These are phyloP conservation scores for Penicillium sp. DNA, from an alignment of 2,329 filamentous ascomycete genomes.

Conservation along the genomic window DNA sequence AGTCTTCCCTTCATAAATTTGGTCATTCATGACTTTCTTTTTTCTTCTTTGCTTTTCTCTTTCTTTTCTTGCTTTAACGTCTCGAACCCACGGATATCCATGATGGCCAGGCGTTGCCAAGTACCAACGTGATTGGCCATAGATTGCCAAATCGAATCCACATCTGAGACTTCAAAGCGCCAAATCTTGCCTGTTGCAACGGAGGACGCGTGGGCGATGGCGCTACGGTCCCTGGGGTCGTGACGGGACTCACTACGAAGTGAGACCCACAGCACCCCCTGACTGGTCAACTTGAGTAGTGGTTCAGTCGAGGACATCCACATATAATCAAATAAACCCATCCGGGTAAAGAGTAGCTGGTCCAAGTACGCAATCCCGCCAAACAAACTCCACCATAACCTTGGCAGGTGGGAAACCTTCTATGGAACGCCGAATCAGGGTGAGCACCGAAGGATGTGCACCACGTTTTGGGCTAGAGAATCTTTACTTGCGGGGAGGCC, in stretches of 20 bases:
- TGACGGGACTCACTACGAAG: not conserved
- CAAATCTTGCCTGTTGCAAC: not conserved
- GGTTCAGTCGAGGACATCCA: not conserved
- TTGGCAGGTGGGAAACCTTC: not conserved
- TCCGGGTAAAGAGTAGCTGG: not conserved
- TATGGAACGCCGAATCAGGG: not conserved
- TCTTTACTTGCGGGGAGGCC: conserved; percentile 5
- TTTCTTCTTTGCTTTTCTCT: not conserved
- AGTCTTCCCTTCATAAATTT: not conserved
- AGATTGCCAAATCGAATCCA: not conserved
- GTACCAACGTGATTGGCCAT: not conserved
- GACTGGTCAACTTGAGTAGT: not conserved
- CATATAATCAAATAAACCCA: not conserved
- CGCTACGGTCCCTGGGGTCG: conserved; percentile 1
- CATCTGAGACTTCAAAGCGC: not conserved
- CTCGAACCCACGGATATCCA: not conserved
- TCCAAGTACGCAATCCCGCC: not conserved
- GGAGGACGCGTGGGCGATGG: conserved; percentile 9
- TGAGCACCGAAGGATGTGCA: not conserved
- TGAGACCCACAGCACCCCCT: not conserved
- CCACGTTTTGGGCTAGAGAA: not conserved
- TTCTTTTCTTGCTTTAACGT: not conserved
- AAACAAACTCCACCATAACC: not conserved
- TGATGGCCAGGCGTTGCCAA: not conserved
- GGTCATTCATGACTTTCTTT: not conserved